phyloP scores from a whole-genome alignment of 2,329 filamentous ascomycete genomes.

The Aspergillus sp. region DNA sequence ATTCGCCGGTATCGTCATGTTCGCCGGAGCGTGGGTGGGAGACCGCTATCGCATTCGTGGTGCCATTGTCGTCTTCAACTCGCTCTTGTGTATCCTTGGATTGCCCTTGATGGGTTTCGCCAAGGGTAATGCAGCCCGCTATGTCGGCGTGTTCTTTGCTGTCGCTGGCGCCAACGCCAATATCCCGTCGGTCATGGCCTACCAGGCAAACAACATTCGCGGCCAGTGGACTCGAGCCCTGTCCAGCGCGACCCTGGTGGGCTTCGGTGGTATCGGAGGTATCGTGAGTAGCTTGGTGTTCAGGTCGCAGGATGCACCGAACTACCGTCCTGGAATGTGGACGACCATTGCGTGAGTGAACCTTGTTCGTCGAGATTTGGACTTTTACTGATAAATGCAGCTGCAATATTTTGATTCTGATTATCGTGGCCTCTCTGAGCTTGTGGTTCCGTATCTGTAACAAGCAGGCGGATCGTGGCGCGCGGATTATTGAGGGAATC shows the following conservation, averaged over 20 bases:
- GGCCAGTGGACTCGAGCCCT: slow-evolving; percentile 86
- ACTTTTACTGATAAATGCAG: slow-evolving; percentile 19
- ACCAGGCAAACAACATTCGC: slow-evolving; percentile 83
- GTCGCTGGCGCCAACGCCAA: slow-evolving; percentile 76
- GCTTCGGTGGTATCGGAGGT: slow-evolving; percentile 73
- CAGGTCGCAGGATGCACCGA: slow-evolving; percentile 41
- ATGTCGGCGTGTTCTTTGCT: slow-evolving; percentile 73
- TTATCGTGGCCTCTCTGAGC: slow-evolving; percentile 28
- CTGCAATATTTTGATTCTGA: slow-evolving; percentile 33
- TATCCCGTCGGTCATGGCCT: slow-evolving; percentile 60
- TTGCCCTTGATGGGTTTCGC: slow-evolving; percentile 72
- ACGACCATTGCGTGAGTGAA: slow-evolving; percentile 30
- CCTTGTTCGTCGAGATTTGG: background rate
- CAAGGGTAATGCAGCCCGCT: slow-evolving; percentile 56
- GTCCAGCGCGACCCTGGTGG: slow-evolving; percentile 71
- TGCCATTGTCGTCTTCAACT: slow-evolving; percentile 66
- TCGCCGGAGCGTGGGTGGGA: slow-evolving; percentile 58
- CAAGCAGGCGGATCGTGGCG: slow-evolving; percentile 32
- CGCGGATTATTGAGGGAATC: slow-evolving; percentile 34
- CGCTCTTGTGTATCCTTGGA: slow-evolving; percentile 65
- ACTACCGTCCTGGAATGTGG: slow-evolving; percentile 32
- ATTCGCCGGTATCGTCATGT: slow-evolving; percentile 65
- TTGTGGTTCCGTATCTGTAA: slow-evolving; percentile 35
- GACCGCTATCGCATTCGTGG: slow-evolving; percentile 68
- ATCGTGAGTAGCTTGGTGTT: slow-evolving; percentile 75